Evolutionary conservation across 768 basidiomycete genomes (phyloP).

Genomic region (Lactarius vividus): DNA sequence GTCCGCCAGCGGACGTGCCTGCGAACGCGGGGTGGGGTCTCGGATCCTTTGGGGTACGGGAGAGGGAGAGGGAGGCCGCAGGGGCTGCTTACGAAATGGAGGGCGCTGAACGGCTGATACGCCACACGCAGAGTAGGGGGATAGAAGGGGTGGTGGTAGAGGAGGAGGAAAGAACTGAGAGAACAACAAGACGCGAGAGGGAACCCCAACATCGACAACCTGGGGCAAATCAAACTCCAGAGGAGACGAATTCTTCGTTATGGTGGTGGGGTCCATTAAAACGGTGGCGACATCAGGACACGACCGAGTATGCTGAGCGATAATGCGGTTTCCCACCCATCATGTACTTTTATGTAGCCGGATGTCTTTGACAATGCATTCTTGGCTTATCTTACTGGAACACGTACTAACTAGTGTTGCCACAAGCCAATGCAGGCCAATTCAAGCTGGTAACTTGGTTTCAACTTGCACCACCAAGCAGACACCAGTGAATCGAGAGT

Average conservation of each 20-base stretch:
- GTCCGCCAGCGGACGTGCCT: slow-evolving; percentile 29
- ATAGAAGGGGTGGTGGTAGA: slow-evolving; percentile 18
- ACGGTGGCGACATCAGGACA: slow-evolving; percentile 73
- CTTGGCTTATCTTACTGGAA: too few species aligned
- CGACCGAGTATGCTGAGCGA: slow-evolving; percentile 56
- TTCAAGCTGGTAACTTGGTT: too few species aligned
- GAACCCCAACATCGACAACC: slow-evolving; percentile 22
- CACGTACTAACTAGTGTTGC: too few species aligned
- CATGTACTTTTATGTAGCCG: neutral
- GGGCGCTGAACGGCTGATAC: slow-evolving; percentile 9
- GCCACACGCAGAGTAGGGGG: neutral
- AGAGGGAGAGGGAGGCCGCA: slow-evolving; percentile 34
- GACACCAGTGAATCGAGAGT: too few species aligned
- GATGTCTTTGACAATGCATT: neutral
- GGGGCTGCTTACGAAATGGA: slow-evolving; percentile 33
- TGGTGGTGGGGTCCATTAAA: slow-evolving; percentile 83
- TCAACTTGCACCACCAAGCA: too few species aligned
- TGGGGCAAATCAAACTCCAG: neutral
- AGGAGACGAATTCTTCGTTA: slow-evolving; percentile 32
- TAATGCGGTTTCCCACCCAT: neutral
- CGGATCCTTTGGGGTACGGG: slow-evolving; percentile 61
- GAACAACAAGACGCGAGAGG: slow-evolving; percentile 32
- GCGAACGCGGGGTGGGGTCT: slow-evolving; percentile 62
- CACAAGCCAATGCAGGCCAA: too few species aligned
- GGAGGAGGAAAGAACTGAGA: slow-evolving; percentile 22